These are phyloP conservation scores for Arachis stenosperma DNA, from an alignment of 306 rosid genomes.

Conservation along the genomic window DNA sequence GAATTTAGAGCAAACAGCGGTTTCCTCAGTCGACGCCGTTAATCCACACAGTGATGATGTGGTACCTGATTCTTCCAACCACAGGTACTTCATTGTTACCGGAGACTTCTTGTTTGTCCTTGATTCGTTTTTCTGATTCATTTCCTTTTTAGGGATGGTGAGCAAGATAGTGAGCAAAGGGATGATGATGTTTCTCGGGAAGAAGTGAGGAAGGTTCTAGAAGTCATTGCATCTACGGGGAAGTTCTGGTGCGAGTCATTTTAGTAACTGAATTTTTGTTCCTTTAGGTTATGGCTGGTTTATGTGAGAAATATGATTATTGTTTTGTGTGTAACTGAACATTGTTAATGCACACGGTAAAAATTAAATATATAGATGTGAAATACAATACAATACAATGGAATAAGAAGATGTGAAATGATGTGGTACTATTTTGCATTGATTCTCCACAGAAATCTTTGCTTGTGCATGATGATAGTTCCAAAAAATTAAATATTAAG, in stretches of 20 bases:
- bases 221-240: slow-evolving; percentile 54
- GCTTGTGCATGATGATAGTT: neutral
- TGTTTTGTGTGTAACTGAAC: neutral
- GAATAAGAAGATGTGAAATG: neutral
- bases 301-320: neutral
- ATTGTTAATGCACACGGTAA: too few relatives aligned
- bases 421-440: neutral
- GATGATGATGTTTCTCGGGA: slow-evolving; percentile 39
- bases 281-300: slow-evolving; percentile 1
- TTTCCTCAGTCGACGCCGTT: slow-evolving; percentile 50
- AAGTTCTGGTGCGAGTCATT: slow-evolving; percentile 39
- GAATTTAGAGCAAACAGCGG: slow-evolving; percentile 37
- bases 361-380: too few relatives aligned
- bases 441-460: neutral
- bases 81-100: slow-evolving; percentile 28
- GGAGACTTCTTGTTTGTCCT: neutral
- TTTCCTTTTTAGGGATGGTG: slow-evolving; percentile 31
- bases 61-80: slow-evolving; percentile 33
- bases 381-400: neutral
- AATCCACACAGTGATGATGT: slow-evolving; percentile 37
- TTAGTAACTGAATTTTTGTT: slow-evolving; percentile 1
- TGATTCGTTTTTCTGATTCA: neutral
- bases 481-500: neutral
- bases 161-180: slow-evolving; percentile 30
- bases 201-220: slow-evolving; percentile 37